These are phyloP conservation scores for Aegilops speltoides DNA, from an alignment of 176 grass and related monocot genomes.

Conservation along the genomic window DNA sequence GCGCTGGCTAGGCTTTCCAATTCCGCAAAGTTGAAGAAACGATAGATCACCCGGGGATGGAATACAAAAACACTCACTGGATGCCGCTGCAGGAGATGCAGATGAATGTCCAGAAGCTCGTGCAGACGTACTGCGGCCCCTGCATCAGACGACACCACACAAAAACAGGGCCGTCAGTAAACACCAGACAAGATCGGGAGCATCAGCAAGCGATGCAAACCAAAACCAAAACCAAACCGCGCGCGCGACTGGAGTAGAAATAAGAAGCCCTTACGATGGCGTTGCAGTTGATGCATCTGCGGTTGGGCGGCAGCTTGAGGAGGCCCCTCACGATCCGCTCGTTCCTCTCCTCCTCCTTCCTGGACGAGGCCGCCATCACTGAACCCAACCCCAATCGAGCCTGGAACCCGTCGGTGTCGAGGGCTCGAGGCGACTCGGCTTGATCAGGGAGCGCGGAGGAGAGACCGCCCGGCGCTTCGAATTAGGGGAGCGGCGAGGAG, in stretches of 20 bases:
- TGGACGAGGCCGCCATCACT: slow-evolving; percentile 39
- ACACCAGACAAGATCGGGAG: not conserved
- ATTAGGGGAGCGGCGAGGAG: not conserved
- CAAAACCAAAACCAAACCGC: not conserved
- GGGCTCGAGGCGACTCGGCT: not conserved
- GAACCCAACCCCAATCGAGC: not conserved
- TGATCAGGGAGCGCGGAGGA: not conserved
- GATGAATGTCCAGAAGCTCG: slow-evolving; percentile 89
- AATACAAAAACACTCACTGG: slow-evolving; percentile 58
- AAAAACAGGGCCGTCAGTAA: not conserved
- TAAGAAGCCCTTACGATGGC: slow-evolving; percentile 40
- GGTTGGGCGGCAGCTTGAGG: slow-evolving; percentile 91
- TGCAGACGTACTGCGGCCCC: slow-evolving; percentile 95
- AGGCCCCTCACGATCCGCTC: slow-evolving; percentile 91
- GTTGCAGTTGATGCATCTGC: slow-evolving; percentile 85
- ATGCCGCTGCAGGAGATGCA: slow-evolving; percentile 94
- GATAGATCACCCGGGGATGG: not conserved
- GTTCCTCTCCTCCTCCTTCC: slow-evolving; percentile 92
- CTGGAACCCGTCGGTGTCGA: not conserved
- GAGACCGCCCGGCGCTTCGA: slow-evolving; percentile 8
- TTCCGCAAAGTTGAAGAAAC: not conserved
- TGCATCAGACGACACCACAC: slow-evolving; percentile 27
- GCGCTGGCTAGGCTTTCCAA: not conserved
- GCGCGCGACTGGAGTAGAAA: not conserved
- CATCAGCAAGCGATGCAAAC: not conserved